Percentiles rank a stretch among this genome's conserved stretches.
Conservation (phyloP, 805 yeast species). For the Spathaspora sp. region DNA sequence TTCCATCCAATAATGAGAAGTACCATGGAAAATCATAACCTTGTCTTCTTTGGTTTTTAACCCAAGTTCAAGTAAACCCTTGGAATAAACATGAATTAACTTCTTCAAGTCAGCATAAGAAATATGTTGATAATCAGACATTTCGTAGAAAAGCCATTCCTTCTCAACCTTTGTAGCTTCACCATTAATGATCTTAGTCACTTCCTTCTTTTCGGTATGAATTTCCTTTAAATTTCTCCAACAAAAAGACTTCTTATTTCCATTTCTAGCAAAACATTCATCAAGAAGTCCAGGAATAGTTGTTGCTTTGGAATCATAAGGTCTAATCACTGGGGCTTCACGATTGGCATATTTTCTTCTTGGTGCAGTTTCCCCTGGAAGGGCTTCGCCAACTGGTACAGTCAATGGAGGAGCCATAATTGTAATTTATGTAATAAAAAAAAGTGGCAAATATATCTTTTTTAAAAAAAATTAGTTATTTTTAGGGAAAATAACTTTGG, state of each 20-base stretch:
- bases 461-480: neutral
- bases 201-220: slow-evolving; percentile 70
- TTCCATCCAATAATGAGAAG: slow-evolving; percentile 90
- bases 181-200: slow-evolving; percentile 78
- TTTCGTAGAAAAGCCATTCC: slow-evolving; percentile 83
- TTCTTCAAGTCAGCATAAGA: slow-evolving; percentile 55
- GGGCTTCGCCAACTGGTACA: slow-evolving; percentile 68
- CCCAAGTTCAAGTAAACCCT: slow-evolving; percentile 76
- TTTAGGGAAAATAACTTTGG: neutral
- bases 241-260: slow-evolving; percentile 58
- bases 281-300: slow-evolving; percentile 68
- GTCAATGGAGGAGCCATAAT: slow-evolving; percentile 24
- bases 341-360: slow-evolving; percentile 58
- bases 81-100: slow-evolving; percentile 54
- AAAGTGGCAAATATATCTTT: neutral
- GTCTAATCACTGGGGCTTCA: slow-evolving; percentile 53
- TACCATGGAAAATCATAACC: slow-evolving; percentile 82
- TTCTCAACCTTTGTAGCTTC: slow-evolving; percentile 68
- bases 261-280: slow-evolving; percentile 59
- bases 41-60: slow-evolving; percentile 58
- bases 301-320: slow-evolving; percentile 57
- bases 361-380: slow-evolving; percentile 79
- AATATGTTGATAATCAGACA: slow-evolving; percentile 65
- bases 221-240: slow-evolving; percentile 74
- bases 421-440: neutral